Evolutionary conservation across 371 early-diverging fungal genomes (phyloP).

Genomic region (Nosema granulosis): DNA sequence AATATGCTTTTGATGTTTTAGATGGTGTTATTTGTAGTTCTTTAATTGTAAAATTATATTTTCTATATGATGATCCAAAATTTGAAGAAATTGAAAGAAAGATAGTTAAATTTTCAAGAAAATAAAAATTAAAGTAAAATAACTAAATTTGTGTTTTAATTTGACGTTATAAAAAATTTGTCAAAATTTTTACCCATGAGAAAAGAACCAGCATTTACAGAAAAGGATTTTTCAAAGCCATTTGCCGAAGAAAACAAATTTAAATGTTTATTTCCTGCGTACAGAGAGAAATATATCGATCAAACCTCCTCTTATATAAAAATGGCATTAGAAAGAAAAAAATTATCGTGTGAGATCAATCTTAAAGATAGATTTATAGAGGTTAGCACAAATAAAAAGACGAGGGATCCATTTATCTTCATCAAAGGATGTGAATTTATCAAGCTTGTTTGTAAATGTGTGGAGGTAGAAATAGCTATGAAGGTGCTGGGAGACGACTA

Average conservation of each 20-base stretch:
- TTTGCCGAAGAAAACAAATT: constrained; percentile 89
- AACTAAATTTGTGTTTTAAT: not conserved
- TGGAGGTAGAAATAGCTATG: constrained; percentile 80
- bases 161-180: not conserved
- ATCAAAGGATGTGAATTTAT: constrained; percentile 90
- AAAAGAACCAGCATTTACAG: constrained; percentile 68
- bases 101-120: not conserved
- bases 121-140: not conserved
- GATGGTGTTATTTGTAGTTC: not conserved
- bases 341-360: constrained; percentile 82
- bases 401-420: constrained; percentile 90
- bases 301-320: constrained; percentile 89
- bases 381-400: constrained; percentile 86
- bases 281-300: constrained; percentile 85
- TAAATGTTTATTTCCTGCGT: constrained; percentile 93
- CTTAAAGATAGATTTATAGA: constrained; percentile 91
- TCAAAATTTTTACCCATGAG: constrained; percentile 10
- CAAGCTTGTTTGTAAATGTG: constrained; percentile 84
- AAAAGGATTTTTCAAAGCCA: constrained; percentile 74
- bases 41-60: not conserved
- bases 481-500: constrained; percentile 78
- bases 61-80: not conserved
- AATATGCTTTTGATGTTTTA: not conserved
- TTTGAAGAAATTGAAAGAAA: not conserved
- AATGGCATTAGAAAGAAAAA: constrained; percentile 76